Conservation (phyloP, 148 eudicot species). For the Chenopodium formosanum region DNA sequence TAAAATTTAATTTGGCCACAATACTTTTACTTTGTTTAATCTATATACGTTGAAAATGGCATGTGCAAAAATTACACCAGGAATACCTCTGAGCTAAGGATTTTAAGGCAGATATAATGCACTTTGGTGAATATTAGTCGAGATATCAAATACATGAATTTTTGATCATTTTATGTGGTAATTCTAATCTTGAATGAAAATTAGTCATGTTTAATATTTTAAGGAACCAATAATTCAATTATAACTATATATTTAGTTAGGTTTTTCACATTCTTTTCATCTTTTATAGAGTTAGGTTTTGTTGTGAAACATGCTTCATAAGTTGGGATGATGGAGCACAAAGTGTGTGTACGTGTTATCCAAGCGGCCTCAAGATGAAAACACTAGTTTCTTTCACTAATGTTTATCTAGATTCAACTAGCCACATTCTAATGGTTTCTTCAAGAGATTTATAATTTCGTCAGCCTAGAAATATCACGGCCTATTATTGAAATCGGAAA, state of each 20-base stretch:
- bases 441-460: slow-evolving; percentile 26
- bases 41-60: slow-evolving; percentile 35
- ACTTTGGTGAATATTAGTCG: slow-evolving; percentile 33
- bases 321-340: too few species aligned
- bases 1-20: slow-evolving; percentile 25
- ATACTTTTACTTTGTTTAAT: slow-evolving; percentile 27
- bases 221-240: slow-evolving; percentile 23
- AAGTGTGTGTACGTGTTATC: too few species aligned
- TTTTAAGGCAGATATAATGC: slow-evolving; percentile 36
- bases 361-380: background rate
- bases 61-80: slow-evolving; percentile 18
- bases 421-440: slow-evolving; percentile 26
- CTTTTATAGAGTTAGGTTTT: too few species aligned
- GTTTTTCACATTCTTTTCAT: too few species aligned
- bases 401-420: slow-evolving; percentile 13
- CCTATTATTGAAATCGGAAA: slow-evolving; percentile 26
- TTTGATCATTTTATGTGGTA: slow-evolving; percentile 48
- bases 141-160: slow-evolving; percentile 12
- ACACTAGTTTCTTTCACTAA: background rate
- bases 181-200: slow-evolving; percentile 56
- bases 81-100: slow-evolving; percentile 24
- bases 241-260: slow-evolving; percentile 40
- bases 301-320: too few species aligned
- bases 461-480: slow-evolving; percentile 33
- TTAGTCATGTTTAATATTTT: slow-evolving; percentile 2